Percentiles rank a stretch among this genome's conserved stretches.
Conservation (phyloP, 257 asterid genomes). For the Perilla frutescens region DNA sequence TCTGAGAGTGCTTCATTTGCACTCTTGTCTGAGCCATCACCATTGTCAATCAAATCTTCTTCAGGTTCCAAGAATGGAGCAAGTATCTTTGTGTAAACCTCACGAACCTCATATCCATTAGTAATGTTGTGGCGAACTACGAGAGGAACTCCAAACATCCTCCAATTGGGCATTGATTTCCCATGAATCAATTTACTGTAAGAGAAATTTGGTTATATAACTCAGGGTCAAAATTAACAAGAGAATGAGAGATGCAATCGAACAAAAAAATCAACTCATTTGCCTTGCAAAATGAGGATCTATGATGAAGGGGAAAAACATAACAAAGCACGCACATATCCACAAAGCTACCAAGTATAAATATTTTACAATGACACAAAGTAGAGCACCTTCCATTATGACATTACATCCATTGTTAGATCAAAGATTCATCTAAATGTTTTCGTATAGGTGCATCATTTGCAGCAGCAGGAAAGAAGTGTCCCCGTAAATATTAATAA, state of each 20-base stretch:
- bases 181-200: conserved; percentile 62
- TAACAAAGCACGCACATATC: conserved; percentile 5
- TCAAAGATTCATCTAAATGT: conserved; percentile 23
- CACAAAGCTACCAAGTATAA: neutral
- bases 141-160: conserved; percentile 80
- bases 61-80: conserved; percentile 58
- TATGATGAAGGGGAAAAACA: conserved; percentile 24
- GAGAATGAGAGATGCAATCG: conserved; percentile 15
- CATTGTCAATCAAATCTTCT: conserved; percentile 42
- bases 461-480: conserved; percentile 24
- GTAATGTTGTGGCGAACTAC: conserved; percentile 56
- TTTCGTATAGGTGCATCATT: conserved; percentile 25
- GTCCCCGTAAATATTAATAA: neutral
- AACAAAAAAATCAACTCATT: conserved; percentile 9
- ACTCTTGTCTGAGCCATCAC: conserved; percentile 39
- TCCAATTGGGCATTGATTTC: conserved; percentile 56
- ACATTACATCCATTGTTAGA: conserved; percentile 5
- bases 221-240: conserved; percentile 22
- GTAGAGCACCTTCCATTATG: conserved; percentile 24
- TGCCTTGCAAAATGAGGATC: conserved; percentile 30
- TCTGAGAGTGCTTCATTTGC: conserved; percentile 47
- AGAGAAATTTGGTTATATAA: conserved; percentile 32
- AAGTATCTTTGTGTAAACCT: conserved; percentile 58
- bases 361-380: conserved; percentile 10
- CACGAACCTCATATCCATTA: conserved; percentile 64